Conservation (phyloP, 345 rosid species). For the Rhodomyrtus tomentosa region DNA sequence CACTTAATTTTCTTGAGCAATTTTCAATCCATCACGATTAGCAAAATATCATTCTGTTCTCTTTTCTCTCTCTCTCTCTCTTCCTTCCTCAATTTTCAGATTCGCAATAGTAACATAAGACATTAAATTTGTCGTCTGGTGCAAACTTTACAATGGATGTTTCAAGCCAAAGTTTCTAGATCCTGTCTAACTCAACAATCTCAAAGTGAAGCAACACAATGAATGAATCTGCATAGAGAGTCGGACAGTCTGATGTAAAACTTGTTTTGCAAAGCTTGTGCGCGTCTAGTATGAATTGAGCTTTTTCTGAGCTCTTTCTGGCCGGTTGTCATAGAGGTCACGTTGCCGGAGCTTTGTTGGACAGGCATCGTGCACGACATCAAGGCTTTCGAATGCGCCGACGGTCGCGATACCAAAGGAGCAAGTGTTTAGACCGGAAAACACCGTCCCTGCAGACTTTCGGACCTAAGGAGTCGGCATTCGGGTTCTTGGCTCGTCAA, state of each 20-base stretch:
- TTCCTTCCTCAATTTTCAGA: neutral
- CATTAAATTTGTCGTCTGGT: neutral
- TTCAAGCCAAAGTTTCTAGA: neutral
- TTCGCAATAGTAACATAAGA: fast-evolving
- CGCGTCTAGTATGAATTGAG: neutral
- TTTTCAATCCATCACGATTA: fast-evolving
- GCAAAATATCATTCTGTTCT: neutral
- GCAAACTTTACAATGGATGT: neutral
- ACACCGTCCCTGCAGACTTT: neutral
- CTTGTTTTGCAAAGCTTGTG: neutral
- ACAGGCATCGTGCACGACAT: neutral
- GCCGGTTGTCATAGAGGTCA: neutral
- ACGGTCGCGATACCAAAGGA: neutral
- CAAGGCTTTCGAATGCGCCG: neutral
- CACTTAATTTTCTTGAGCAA: neutral
- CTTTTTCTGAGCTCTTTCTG: neutral
- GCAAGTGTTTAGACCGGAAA: neutral
- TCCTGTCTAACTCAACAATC: neutral
- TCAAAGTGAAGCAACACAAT: neutral
- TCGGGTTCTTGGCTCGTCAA: too few relatives aligned
- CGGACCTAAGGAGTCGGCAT: too few relatives aligned
- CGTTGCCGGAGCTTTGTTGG: neutral
- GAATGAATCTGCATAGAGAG: neutral
- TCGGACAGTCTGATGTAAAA: neutral
- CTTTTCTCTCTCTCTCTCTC: too few relatives aligned